Base-by-base conservation (phyloP, 768 basidiomycete species). In the Boletus tomentosulus region DNA sequence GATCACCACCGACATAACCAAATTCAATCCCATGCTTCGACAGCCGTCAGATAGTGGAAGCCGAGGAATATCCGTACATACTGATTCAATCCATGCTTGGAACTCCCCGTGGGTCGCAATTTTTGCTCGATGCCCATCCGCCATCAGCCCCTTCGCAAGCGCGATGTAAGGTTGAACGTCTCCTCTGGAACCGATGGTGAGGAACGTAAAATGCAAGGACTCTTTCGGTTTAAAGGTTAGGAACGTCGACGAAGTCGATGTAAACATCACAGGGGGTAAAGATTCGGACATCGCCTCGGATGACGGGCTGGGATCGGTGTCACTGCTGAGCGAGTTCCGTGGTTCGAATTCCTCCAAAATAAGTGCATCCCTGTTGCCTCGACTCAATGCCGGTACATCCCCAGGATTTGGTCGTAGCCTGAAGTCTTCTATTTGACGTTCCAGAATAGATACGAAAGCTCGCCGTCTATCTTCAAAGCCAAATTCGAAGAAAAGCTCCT, bases 101-200 rank as follows among this genome's bases (percentile, higher is more conserved):
- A 95, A 99, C 70, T 98, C 97, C 24, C 86, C 88, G 61, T 99
- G 96, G 9, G 93, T 95, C 4, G 97, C 96, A 57, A 99, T 98
- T 59, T 84, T 85, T 54, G 85, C 87, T 39, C 74, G 80, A 70
- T 99, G 96, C 0, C 96, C 96, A 68, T 96, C 91, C 6, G 84
- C 83, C 71, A 91, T 86, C 25, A 96, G 72, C 0, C 93, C 95
- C 69, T 95, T 97, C 24, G 91, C 90, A 9, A 99, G 78, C 2
- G 97, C 87, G 62, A 99, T 98, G 66, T 98, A 99, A 11, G 96
- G 96, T 70, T 99, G 96, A 9, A 98, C 97, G 67, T 99, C 96
- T 48, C 96, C 96, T 48, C 96, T 81, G 22, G 92, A 94, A 6
- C 96, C 96, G 60, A 99, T 97, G 1, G 96, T 98, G 57, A 98